Evolutionary conservation across 257 asterid genomes (phyloP).

Genomic region (Hygrophila difformis): DNA sequence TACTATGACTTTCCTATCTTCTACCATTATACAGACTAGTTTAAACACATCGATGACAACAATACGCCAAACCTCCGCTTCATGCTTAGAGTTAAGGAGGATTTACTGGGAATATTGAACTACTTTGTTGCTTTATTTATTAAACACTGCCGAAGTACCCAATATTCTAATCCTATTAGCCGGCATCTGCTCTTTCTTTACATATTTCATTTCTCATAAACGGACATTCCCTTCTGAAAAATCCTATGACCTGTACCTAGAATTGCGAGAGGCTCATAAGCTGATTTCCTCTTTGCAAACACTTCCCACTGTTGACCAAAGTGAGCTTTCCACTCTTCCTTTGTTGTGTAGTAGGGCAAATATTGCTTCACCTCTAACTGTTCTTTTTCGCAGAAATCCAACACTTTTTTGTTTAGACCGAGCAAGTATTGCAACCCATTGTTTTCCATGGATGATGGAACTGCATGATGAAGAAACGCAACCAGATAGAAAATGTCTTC

Average conservation of each 20-base stretch:
- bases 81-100: too few species aligned
- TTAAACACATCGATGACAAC: too few species aligned
- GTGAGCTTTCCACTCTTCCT: slow-evolving; percentile 82
- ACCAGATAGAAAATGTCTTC: slow-evolving; percentile 41
- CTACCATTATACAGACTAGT: too few species aligned
- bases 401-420: slow-evolving; percentile 46
- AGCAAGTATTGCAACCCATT: slow-evolving; percentile 56
- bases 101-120: too few species aligned
- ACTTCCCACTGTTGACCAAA: slow-evolving; percentile 73
- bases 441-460: slow-evolving; percentile 59
- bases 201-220: too few species aligned
- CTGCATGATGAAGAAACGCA: slow-evolving; percentile 67
- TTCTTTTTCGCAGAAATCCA: slow-evolving; percentile 33
- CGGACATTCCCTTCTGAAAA: too few species aligned
- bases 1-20: too few species aligned
- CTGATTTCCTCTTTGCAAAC: slow-evolving; percentile 51
- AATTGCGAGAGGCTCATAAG: slow-evolving; percentile 79
- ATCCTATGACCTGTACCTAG: slow-evolving; percentile 91
- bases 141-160: too few species aligned
- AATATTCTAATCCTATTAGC: too few species aligned
- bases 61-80: too few species aligned
- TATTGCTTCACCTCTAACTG: slow-evolving; percentile 73
- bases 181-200: too few species aligned
- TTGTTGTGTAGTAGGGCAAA: slow-evolving; percentile 62
- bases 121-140: too few species aligned